phyloP scores from a whole-genome alignment of 345 rosid genomes.

The Mallotus nudiflorus region DNA sequence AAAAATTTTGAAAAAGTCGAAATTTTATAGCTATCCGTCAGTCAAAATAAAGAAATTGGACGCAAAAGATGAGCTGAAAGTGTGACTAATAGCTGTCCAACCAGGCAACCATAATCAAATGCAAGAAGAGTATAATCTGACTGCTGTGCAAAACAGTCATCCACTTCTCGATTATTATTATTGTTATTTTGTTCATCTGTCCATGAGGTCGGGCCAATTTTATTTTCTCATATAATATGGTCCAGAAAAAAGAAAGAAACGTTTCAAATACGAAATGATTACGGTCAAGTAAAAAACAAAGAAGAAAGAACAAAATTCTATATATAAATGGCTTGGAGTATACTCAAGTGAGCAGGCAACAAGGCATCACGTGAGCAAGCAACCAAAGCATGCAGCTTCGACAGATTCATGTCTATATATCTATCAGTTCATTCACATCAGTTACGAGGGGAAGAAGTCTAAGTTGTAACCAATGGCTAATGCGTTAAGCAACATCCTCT shows the following conservation, averaged over 20 bases:
- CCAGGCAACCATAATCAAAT: not conserved
- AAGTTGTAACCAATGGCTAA: constrained; percentile 33
- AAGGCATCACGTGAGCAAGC: constrained; percentile 34
- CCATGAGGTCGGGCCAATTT: no score
- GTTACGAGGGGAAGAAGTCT: constrained; percentile 21
- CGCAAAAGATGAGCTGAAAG: not conserved
- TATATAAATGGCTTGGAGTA: constrained; percentile 20
- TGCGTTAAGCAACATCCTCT: constrained; percentile 64
- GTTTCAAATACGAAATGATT: not conserved
- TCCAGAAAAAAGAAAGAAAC: no score
- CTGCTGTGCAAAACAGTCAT: constrained; percentile 18
- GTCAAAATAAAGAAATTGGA: no score
- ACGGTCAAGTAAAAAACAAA: not conserved
- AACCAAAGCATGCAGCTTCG: not conserved
- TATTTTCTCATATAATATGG: no score
- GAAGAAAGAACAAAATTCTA: constrained; percentile 1
- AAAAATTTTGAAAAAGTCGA: no score
- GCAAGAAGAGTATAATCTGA: constrained; percentile 13
- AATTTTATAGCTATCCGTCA: no score
- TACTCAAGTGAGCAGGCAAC: constrained; percentile 26
- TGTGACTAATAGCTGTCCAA: not conserved
- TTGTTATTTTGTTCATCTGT: not conserved
- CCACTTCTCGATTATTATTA: not conserved
- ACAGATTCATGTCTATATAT: no score
- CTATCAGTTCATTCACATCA: constrained; percentile 11